These are phyloP conservation scores for Daphne laureola DNA, from an alignment of 441 rosid genomes.

Conservation along the genomic window DNA sequence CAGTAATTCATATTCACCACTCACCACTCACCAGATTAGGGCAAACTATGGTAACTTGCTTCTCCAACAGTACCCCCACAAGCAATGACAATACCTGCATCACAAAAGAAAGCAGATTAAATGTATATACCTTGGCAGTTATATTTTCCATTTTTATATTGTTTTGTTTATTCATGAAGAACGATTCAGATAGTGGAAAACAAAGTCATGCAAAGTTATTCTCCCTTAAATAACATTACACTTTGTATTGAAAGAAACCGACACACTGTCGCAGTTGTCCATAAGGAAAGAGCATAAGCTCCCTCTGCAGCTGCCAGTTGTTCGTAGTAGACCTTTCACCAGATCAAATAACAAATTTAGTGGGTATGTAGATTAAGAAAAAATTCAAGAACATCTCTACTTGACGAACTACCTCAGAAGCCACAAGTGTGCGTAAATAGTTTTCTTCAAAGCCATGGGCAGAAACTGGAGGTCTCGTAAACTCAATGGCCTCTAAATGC, in stretches of 20 bases:
- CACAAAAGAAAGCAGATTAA: neutral
- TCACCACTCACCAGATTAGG: slow-evolving; percentile 75
- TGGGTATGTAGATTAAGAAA: slow-evolving; percentile 12
- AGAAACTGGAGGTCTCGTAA: slow-evolving; percentile 54
- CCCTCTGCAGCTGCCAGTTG: slow-evolving; percentile 88
- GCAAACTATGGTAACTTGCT: slow-evolving; percentile 69
- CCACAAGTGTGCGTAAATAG: slow-evolving; percentile 33
- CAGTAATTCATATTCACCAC: too few relatives aligned
- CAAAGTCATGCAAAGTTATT: slow-evolving; percentile 9
- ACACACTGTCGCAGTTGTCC: slow-evolving; percentile 95
- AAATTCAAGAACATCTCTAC: slow-evolving; percentile 3
- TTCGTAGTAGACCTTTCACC: slow-evolving; percentile 50
- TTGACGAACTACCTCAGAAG: slow-evolving; percentile 50
- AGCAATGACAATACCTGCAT: slow-evolving; percentile 69
- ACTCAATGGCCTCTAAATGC: slow-evolving; percentile 79
- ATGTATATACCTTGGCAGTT: too few relatives aligned
- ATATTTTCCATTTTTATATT: too few relatives aligned
- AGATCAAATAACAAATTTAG: slow-evolving; percentile 19
- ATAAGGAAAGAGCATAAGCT: slow-evolving; percentile 77
- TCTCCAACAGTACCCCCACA: slow-evolving; percentile 81
- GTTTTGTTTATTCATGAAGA: too few relatives aligned
- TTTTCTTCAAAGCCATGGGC: slow-evolving; percentile 47
- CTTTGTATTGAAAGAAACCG: slow-evolving; percentile 88
- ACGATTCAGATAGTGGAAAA: neutral
- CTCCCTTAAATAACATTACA: slow-evolving; percentile 37